Conservation (phyloP, 2,329 filamentous ascomycete genomes). For the Botryotinia narcissicola region DNA sequence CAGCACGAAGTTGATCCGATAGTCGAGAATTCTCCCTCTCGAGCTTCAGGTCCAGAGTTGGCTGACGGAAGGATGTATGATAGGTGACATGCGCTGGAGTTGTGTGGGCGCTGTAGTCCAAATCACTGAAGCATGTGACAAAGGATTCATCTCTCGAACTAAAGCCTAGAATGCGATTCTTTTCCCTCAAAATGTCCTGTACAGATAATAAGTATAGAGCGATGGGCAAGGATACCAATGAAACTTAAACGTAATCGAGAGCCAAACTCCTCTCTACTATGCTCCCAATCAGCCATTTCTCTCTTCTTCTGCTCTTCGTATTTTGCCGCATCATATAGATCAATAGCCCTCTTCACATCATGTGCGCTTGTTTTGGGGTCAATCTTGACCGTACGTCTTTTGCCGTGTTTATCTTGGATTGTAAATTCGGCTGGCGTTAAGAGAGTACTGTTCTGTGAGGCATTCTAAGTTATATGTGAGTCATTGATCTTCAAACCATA, state of each 20-base stretch:
- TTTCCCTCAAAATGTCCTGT: not conserved
- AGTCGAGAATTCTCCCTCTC: not conserved
- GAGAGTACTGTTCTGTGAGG: not conserved
- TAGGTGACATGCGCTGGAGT: not conserved
- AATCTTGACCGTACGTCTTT: not conserved
- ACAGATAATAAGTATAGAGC: not conserved
- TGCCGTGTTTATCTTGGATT: not conserved
- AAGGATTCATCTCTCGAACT: not conserved
- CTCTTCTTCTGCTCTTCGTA: not conserved
- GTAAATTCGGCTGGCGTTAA: not conserved
- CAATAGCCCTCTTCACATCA: not conserved
- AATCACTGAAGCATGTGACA: not conserved
- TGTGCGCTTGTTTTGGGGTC: not conserved
- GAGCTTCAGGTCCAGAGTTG: not conserved
- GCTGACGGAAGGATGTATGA: not conserved
- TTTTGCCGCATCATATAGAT: not conserved
- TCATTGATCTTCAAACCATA: not conserved
- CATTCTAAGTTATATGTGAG: not conserved
- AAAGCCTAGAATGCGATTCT: constrained; percentile 1
- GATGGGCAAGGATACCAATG: not conserved
- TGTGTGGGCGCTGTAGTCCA: not conserved
- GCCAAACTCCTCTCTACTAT: not conserved
- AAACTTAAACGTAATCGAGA: not conserved
- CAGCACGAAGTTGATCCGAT: not conserved
- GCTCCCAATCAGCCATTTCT: not conserved